phyloP scores from a whole-genome alignment of 169 alveolate genomes.

The Eimeria acervulina region DNA sequence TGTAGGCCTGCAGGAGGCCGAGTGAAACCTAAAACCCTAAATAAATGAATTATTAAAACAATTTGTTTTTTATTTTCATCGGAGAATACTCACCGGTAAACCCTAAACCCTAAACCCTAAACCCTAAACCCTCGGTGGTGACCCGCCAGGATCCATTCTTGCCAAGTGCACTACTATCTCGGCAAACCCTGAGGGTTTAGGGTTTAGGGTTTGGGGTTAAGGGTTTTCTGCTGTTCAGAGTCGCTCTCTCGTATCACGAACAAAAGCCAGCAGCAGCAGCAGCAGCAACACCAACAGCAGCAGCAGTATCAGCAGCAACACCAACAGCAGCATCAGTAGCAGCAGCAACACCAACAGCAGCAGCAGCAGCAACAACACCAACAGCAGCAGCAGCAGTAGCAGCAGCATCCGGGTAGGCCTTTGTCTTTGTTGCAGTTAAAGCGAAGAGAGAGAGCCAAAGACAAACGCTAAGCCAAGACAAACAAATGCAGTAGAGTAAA shows the following conservation, averaged over 20 bases:
- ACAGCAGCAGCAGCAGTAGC: no score
- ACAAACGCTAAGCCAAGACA: not conserved
- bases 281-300: slow-evolving; percentile 40
- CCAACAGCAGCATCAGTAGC: not conserved
- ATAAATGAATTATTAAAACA: not conserved
- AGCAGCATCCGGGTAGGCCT: no score
- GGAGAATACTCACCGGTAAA: not conserved
- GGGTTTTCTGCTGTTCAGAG: not conserved
- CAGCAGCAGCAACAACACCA: no score
- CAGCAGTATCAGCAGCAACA: slow-evolving; percentile 25
- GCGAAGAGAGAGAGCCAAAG: no score
- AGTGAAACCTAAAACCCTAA: not conserved
- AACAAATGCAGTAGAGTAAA: not conserved
- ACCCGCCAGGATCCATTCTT: not conserved
- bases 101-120: slow-evolving; percentile 2
- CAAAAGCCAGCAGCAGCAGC: not conserved
- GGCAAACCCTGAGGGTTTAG: not conserved
- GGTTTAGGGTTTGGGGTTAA: slow-evolving; percentile 45
- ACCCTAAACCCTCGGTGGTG: slow-evolving; percentile 37
- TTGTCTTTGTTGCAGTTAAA: no score
- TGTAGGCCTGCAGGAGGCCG: not conserved
- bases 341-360: no score
- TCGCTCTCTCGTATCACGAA: not conserved
- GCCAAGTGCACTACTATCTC: not conserved
- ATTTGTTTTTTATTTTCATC: not conserved